phyloP scores from a whole-genome alignment of 495 filamentous ascomycete genomes.

The Tirmania nivea region DNA sequence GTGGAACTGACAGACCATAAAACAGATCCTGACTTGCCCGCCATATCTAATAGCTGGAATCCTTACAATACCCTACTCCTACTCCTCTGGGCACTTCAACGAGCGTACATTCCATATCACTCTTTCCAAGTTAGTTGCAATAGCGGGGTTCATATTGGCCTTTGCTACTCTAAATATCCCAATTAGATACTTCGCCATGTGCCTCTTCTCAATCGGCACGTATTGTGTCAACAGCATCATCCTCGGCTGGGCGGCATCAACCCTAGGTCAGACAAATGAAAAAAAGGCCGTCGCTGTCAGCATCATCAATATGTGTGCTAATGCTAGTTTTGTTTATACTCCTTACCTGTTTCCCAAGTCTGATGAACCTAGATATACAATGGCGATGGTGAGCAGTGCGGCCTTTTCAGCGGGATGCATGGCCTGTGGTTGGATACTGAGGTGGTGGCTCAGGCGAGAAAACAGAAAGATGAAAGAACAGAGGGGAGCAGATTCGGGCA shows the following conservation, averaged over 20 bases:
- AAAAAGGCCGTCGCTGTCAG: constrained; percentile 14
- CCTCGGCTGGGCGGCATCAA: constrained; percentile 22
- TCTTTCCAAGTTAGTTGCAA: constrained; percentile 14
- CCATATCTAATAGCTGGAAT: constrained; percentile 22
- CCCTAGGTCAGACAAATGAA: constrained; percentile 20
- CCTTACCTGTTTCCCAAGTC: constrained; percentile 7
- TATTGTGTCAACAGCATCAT: constrained; percentile 23
- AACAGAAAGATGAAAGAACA: constrained; percentile 30
- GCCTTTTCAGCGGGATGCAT: constrained; percentile 26
- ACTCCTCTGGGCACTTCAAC: constrained; percentile 20
- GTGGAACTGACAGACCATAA: not conserved
- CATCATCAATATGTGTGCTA: constrained; percentile 7
- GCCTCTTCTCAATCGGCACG: constrained; percentile 20
- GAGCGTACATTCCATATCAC: constrained; percentile 26
- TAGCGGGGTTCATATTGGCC: constrained; percentile 23
- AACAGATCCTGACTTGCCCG: constrained; percentile 18
- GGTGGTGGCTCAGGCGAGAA: constrained; percentile 24
- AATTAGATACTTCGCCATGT: constrained; percentile 20
- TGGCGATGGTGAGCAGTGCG: constrained; percentile 24
- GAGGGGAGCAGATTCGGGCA: not conserved
- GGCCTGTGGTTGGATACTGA: constrained; percentile 24
- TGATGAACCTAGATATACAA: constrained; percentile 8
- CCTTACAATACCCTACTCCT: constrained; percentile 15
- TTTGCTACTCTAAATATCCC: constrained; percentile 18
- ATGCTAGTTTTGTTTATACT: constrained; percentile 6